Conservation (phyloP, 2,329 filamentous ascomycete species). For the Beauveria bassiana region DNA sequence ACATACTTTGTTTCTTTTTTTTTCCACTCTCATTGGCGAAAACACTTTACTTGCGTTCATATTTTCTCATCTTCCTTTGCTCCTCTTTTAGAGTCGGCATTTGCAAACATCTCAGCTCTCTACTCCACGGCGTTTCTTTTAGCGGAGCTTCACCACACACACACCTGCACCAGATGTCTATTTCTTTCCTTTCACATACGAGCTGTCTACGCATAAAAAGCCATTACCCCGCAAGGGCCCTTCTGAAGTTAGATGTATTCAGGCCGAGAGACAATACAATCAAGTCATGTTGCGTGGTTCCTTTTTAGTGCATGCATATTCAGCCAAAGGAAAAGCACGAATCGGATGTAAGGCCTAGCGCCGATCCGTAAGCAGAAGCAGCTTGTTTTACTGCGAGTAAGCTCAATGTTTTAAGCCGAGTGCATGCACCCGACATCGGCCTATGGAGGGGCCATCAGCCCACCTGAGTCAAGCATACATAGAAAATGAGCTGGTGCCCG, state of each 20-base stretch:
- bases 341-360: no score
- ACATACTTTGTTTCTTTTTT: neutral
- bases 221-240: no score
- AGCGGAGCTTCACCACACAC: neutral
- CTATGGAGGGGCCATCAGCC: neutral
- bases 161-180: neutral
- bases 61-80: neutral
- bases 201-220: no score
- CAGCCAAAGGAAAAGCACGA: no score
- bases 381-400: no score
- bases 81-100: neutral
- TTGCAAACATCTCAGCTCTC: constrained; percentile 2
- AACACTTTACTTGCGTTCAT: constrained; percentile 2
- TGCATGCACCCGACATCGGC: neutral
- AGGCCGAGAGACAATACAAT: no score
- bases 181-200: no score
- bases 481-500: neutral
- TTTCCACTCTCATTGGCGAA: neutral
- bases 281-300: no score
- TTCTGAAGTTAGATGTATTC: no score
- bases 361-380: no score
- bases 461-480: neutral
- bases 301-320: no score
- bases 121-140: neutral
- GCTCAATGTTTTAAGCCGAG: no score